Base-by-base conservation (phyloP, 345 rosid genomes). In the Hibiscus tridactylites region DNA sequence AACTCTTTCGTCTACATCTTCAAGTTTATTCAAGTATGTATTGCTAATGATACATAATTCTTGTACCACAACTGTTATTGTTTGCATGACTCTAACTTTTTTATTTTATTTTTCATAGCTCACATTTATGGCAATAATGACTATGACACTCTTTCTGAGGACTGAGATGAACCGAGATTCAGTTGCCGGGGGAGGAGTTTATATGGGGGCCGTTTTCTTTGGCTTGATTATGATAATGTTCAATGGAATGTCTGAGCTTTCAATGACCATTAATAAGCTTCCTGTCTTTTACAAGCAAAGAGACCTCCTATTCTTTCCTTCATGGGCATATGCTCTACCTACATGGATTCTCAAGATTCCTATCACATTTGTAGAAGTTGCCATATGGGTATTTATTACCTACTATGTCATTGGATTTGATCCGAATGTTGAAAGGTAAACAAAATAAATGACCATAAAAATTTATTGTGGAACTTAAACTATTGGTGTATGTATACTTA, bases 241-340 rank as follows among this genome's bases (percentile, higher is more conserved):
- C 64, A 87, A 83, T 65, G 92, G 98, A 47, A 78, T 83, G 86
- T 52, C 93, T 0, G 97, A 93, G 81, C 64, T 93, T 42, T 83
- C 92, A 44, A 84, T 93, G 90, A 86, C 96, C 58, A 84, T 93
- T 47, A 82, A 79, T 35, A 93, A 85, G 78, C 98, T 93, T 81
- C 92, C 96, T 8, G 88, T 91, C 62, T 91, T 93, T 70, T 93
- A 84, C 88, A 92, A 90, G 80, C 95, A 92, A 80, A 82, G 97
- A 71, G 93, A 88, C 64, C 82, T 85, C 21, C 79, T 82, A 17
- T 93, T 90, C 85, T 91, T 75, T 79, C 97, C 98, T 46, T 61
- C 96, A 2, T 91, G 97, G 98, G 84, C 87, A 2, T 91, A 85
- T 80, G 81, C 93, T 75, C 68, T 93, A 52, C 97, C 98, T 8